These are phyloP conservation scores for Rhizopogon roseolus DNA, from an alignment of 768 basidiomycete species.

Conservation along the genomic window DNA sequence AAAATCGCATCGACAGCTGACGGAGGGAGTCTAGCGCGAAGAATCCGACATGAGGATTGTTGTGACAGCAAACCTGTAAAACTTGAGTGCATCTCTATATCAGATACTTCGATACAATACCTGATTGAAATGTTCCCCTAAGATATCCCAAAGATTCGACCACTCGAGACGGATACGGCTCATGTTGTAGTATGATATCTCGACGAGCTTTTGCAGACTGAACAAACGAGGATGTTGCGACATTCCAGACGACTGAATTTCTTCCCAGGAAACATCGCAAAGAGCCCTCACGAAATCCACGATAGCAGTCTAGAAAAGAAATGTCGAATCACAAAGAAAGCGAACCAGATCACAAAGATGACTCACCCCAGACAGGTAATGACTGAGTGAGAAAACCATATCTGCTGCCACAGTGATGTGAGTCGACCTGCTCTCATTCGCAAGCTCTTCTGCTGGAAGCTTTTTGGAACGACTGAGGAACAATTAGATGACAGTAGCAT, in stretches of 20 bases:
- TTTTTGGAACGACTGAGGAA: conserved; percentile 42
- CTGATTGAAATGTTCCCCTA: conserved; percentile 98
- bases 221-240: conserved; percentile 94
- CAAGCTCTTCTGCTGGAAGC: conserved; percentile 86
- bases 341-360: background rate
- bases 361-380: conserved; percentile 89
- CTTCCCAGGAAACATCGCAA: conserved; percentile 98
- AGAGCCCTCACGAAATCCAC: conserved; percentile 96
- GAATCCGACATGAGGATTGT: conserved; percentile 92
- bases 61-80: conserved; percentile 92
- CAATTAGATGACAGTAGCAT: conserved; percentile 5
- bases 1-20: conserved; percentile 95
- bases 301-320: conserved; percentile 71
- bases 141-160: conserved; percentile 96
- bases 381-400: conserved; percentile 97
- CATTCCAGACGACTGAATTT: conserved; percentile 94
- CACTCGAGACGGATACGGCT: conserved; percentile 95
- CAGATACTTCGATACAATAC: conserved; percentile 33
- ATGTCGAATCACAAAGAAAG: background rate
- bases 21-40: conserved; percentile 96
- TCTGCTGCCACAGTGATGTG: conserved; percentile 99
- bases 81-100: conserved; percentile 3
- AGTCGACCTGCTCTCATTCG: conserved; percentile 93
- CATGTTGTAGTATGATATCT: conserved; percentile 99
- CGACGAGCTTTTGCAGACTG: conserved; percentile 95